Conservation (phyloP, 164 flowering plant genomes). For the Kingdonia uniflora region DNA sequence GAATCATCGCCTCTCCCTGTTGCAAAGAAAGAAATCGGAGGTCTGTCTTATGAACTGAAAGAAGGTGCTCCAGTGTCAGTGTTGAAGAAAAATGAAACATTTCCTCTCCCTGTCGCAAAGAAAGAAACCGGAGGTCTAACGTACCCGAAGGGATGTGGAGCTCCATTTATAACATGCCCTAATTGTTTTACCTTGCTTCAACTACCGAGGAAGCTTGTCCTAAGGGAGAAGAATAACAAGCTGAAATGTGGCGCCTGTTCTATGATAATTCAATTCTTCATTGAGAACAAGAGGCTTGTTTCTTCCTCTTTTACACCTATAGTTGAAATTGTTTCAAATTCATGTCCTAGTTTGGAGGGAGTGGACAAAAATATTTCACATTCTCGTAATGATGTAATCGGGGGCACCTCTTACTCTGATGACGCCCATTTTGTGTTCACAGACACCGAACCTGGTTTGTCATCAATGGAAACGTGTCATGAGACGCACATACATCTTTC, state of each 20-base stretch:
- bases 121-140: conserved; percentile 20
- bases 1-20: no score
- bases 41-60: conserved; percentile 30
- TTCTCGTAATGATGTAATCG: conserved; percentile 10
- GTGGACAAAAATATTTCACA: conserved; percentile 9
- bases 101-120: conserved; percentile 19
- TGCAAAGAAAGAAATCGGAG: no score
- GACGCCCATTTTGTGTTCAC: conserved; percentile 24
- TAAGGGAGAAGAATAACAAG: conserved; percentile 25
- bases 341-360: conserved; percentile 16
- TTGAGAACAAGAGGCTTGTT: conserved; percentile 32
- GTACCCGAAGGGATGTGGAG: conserved; percentile 57
- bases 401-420: conserved; percentile 20
- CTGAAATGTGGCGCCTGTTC: conserved; percentile 71
- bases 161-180: conserved; percentile 66
- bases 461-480: conserved; percentile 17
- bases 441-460: conserved; percentile 15
- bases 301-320: conserved; percentile 17
- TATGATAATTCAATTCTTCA: conserved; percentile 24
- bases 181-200: conserved; percentile 65
- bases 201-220: conserved; percentile 35
- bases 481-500: conserved; percentile 14
- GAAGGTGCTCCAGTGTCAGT: conserved; percentile 16
- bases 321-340: conserved; percentile 4
- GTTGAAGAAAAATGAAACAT: conserved; percentile 14